Evolutionary conservation across 2,329 filamentous ascomycete genomes (phyloP), one percentile per base, ranked within the genome.

Genomic region (Ophiostoma sp.): DNA sequence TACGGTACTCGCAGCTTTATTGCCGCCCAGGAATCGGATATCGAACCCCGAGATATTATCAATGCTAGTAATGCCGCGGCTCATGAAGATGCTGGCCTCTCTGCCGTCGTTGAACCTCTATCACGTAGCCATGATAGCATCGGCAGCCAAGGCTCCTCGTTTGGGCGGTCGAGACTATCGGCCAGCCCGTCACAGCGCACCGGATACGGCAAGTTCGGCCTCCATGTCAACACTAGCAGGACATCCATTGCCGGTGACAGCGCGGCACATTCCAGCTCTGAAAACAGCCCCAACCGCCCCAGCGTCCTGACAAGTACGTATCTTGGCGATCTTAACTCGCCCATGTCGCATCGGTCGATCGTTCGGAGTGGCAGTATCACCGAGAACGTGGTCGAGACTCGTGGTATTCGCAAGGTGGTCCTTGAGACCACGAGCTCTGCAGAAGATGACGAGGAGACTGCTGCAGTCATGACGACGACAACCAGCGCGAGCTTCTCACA

Each of bases 311-410:
- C 67, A 4, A 11, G 64, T 0, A n/a, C 62, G 5, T n/a, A 18
- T 12, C 36, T 36, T 9, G 64, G 69, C 66, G 40, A 74, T 66
- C 70, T 72, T 58, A 70, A 44, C 65, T 67, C 65, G 4, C 66
- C 71, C 8, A 3, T 5, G 7, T 69, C 72, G 2, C 72, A 73
- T 18, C 74, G 73, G 44, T 68, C 82, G 11, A 80, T 82, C 4
- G 87, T 88, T 5, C 83, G 89, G 68, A 91, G 88, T 72, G 90
- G 91, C 41, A 91, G 88, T 75, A 92, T 93, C 73, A 92, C 90
- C 0, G 90, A 93, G 77, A 91, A 90, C 70, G 81, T 91, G n/a
- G 80, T 93, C 68, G 89, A 93, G 74, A 82, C 88, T 2, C 87
- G 88, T 68, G 91, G 91, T 2, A 84, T 93, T 66, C 86, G 87